Evolutionary conservation across 2,329 filamentous ascomycete species (phyloP).

Genomic region (Lachnellula willkommii): DNA sequence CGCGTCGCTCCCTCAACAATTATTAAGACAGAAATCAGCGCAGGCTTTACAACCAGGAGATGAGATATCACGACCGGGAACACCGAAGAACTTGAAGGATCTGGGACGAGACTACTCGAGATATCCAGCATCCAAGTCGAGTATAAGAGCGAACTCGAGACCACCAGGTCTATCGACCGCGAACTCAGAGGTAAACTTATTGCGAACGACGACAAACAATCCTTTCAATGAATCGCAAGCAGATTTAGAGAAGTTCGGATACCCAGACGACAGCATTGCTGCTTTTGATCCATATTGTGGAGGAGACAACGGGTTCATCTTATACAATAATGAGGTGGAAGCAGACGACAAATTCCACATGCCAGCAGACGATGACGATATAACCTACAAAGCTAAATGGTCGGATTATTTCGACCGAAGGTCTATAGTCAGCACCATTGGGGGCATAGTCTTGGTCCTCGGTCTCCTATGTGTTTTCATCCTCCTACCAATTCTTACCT

Average conservation of each 20-base stretch:
- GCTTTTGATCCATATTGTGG: constrained; percentile 39
- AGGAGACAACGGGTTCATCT: constrained; percentile 34
- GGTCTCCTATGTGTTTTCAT: constrained; percentile 47
- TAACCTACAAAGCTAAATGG: constrained; percentile 34
- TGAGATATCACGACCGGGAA: constrained; percentile 3
- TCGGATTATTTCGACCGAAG: constrained; percentile 41
- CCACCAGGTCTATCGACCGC: neutral
- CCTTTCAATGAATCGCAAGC: constrained; percentile 21
- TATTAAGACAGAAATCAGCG: constrained; percentile 21
- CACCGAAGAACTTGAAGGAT: constrained; percentile 21
- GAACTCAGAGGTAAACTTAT: constrained; percentile 5
- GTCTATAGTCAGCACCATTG: constrained; percentile 36
- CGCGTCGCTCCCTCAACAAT: constrained; percentile 16
- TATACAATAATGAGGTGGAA: constrained; percentile 46
- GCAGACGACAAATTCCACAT: constrained; percentile 50
- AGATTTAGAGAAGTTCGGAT: constrained; percentile 35
- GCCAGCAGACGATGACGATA: constrained; percentile 46
- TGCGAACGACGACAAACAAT: constrained; percentile 18
- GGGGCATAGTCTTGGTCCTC: constrained; percentile 39
- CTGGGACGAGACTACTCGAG: constrained; percentile 30
- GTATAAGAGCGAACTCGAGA: neutral
- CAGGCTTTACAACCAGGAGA: constrained; percentile 6
- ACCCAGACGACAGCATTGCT: constrained; percentile 43
- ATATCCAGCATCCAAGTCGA: constrained; percentile 23
- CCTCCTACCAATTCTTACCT: constrained; percentile 45